phyloP scores from a whole-genome alignment of 1,284 basidiomycete genomes.

The Apiotrichum mycotoxinovorans region DNA sequence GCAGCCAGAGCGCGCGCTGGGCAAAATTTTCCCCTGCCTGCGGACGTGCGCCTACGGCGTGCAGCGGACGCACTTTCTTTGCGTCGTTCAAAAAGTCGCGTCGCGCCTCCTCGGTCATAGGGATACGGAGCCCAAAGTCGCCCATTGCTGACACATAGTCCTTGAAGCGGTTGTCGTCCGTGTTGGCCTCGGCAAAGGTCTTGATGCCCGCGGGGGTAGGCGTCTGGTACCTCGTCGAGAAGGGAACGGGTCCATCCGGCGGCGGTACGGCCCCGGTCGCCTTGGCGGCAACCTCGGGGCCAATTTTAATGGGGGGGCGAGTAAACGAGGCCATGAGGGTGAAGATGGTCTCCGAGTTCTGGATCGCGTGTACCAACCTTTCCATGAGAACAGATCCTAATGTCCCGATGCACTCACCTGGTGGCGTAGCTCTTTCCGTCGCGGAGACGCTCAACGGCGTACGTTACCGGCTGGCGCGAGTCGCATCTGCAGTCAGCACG shows the following conservation, averaged over 20 bases:
- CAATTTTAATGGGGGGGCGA: constrained; percentile 62
- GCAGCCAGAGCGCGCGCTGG: constrained; percentile 72
- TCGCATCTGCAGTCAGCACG: constrained; percentile 48
- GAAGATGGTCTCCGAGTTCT: constrained; percentile 73
- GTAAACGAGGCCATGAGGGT: constrained; percentile 67
- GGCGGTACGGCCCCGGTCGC: background rate
- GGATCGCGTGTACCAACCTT: constrained; percentile 71
- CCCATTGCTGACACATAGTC: constrained; percentile 53
- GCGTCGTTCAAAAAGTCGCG: constrained; percentile 41
- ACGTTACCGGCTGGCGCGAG: constrained; percentile 70
- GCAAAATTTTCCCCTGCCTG: constrained; percentile 21
- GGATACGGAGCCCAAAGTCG: constrained; percentile 31
- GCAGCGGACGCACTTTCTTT: constrained; percentile 61
- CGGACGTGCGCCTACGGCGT: constrained; percentile 52
- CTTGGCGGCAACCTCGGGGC: background rate
- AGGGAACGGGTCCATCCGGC: background rate
- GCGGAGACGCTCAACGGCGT: constrained; percentile 73
- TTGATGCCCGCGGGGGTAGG: constrained; percentile 51
- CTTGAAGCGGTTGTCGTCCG: constrained; percentile 1
- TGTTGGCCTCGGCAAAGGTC: constrained; percentile 54
- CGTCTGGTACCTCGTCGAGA: constrained; percentile 24
- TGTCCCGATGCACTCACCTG: background rate
- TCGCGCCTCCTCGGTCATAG: constrained; percentile 54
- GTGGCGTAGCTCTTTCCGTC: constrained; percentile 52
- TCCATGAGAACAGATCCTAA: constrained; percentile 49